Conservation (phyloP, 2,329 filamentous ascomycete species). For the Colletotrichum lentis region DNA sequence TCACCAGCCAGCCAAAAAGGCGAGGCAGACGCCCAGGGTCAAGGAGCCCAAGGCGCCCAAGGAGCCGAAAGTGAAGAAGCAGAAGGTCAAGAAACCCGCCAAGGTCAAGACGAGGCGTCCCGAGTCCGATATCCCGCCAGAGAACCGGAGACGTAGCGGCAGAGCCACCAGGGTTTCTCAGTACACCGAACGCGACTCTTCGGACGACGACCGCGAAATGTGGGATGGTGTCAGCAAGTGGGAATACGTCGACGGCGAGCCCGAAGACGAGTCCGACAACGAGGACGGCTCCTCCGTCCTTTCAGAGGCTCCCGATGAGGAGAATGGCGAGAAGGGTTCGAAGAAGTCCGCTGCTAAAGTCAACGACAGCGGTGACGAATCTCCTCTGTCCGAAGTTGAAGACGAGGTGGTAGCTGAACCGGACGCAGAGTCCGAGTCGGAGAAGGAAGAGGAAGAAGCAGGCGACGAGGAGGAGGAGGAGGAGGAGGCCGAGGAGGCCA, state of each 20-base stretch:
- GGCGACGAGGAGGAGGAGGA: slow-evolving; percentile 5
- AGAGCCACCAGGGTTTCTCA: slow-evolving; percentile 52
- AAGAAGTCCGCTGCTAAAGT: slow-evolving; percentile 35
- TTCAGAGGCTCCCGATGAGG: slow-evolving; percentile 23
- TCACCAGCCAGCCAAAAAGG: slow-evolving; percentile 53
- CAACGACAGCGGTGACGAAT: slow-evolving; percentile 36
- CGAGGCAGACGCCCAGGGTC: slow-evolving; percentile 50
- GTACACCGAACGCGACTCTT: slow-evolving; percentile 66
- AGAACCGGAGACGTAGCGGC: slow-evolving; percentile 66
- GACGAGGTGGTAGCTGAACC: slow-evolving; percentile 37
- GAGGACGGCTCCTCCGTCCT: slow-evolving; percentile 27
- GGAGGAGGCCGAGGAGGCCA: slow-evolving; percentile 33
- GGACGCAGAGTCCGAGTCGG: slow-evolving; percentile 38
- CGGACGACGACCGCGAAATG: slow-evolving; percentile 69
- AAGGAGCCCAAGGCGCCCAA: slow-evolving; percentile 35
- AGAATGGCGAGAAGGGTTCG: slow-evolving; percentile 37
- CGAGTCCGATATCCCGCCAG: slow-evolving; percentile 42
- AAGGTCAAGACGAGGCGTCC: slow-evolving; percentile 41
- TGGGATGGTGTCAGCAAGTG: slow-evolving; percentile 67
- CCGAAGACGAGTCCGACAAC: slow-evolving; percentile 40
- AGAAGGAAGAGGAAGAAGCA: slow-evolving; percentile 32
- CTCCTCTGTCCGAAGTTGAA: slow-evolving; percentile 29
- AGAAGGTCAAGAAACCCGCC: slow-evolving; percentile 42
- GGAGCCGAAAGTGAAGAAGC: slow-evolving; percentile 45
- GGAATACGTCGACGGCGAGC: slow-evolving; percentile 57